Evolutionary conservation across 2,329 filamentous ascomycete genomes (phyloP).

Genomic region (Pseudocercospora crystallina): DNA sequence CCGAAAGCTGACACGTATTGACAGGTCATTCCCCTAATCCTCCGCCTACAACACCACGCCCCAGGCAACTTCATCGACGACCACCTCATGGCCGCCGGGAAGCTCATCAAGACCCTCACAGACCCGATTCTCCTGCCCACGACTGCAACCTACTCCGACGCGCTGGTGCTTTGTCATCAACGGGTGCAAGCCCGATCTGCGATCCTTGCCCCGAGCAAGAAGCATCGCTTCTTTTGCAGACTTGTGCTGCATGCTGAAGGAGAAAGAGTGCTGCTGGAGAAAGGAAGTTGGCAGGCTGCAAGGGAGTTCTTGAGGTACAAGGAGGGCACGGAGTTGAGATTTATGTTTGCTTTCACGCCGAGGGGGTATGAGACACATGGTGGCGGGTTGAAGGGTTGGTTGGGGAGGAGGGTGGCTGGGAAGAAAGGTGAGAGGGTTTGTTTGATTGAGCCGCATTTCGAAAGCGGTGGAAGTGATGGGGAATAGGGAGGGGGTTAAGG

Average conservation of each 20-base stretch:
- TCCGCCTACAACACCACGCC: slow-evolving; percentile 9
- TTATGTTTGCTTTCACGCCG: slow-evolving; percentile 13
- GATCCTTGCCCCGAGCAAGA: neutral
- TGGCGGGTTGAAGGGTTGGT: neutral
- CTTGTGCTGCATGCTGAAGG: neutral
- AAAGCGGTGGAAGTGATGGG: too few relatives aligned
- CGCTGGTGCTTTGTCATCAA: neutral
- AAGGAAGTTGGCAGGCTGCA: slow-evolving; percentile 18
- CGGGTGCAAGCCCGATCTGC: slow-evolving; percentile 7
- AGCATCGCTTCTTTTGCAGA: slow-evolving; percentile 9
- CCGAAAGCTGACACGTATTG: neutral
- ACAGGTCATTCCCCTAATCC: slow-evolving; percentile 10
- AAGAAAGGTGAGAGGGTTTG: neutral
- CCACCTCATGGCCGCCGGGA: slow-evolving; percentile 5
- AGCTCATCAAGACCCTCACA: neutral
- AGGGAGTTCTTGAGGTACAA: slow-evolving; percentile 9
- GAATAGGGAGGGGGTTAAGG: too few relatives aligned
- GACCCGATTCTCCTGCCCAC: slow-evolving; percentile 11
- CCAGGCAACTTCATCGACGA: slow-evolving; percentile 5
- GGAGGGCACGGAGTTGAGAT: slow-evolving; percentile 7
- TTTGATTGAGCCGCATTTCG: neutral
- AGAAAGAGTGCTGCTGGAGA: slow-evolving; percentile 13
- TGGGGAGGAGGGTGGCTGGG: neutral
- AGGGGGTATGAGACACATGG: neutral
- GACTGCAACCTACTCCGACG: slow-evolving; percentile 1